phyloP scores from a whole-genome alignment of 106 monocot genomes.

The Agapanthus africanus region DNA sequence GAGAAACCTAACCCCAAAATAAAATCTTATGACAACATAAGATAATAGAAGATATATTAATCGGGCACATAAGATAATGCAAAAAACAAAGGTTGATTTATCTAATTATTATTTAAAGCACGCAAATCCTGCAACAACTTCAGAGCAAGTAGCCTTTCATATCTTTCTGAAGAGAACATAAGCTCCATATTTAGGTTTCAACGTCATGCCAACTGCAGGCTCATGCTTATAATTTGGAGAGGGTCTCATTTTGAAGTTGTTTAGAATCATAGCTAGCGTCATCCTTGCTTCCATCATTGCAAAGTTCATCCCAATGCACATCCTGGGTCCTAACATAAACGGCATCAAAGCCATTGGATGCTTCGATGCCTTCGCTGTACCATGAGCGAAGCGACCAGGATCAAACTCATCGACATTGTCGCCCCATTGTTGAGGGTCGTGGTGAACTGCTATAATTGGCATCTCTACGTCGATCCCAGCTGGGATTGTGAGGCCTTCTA shows the following conservation, averaged over 20 bases:
- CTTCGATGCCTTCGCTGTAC: constrained; percentile 13
- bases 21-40: no score
- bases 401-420: constrained; percentile 13
- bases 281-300: constrained; percentile 11
- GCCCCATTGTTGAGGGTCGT: constrained; percentile 16
- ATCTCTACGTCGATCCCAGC: constrained; percentile 10
- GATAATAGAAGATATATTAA: no score
- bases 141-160: background rate
- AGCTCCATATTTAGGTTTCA: background rate
- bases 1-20: no score
- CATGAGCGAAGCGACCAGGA: constrained; percentile 12
- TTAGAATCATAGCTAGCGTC: background rate
- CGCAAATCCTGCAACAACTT: no score
- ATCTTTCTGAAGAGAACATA: background rate
- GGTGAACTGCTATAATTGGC: constrained; percentile 11
- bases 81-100: no score
- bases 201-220: background rate
- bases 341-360: constrained; percentile 26
- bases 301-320: constrained; percentile 10
- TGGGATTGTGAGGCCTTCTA: constrained; percentile 12
- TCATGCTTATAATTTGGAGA: constrained; percentile 14
- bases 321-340: constrained; percentile 6
- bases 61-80: no score
- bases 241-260: background rate
- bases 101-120: no score